Base-by-base conservation (phyloP, 2,329 filamentous ascomycete genomes). In the Neofusicoccum parvum region DNA sequence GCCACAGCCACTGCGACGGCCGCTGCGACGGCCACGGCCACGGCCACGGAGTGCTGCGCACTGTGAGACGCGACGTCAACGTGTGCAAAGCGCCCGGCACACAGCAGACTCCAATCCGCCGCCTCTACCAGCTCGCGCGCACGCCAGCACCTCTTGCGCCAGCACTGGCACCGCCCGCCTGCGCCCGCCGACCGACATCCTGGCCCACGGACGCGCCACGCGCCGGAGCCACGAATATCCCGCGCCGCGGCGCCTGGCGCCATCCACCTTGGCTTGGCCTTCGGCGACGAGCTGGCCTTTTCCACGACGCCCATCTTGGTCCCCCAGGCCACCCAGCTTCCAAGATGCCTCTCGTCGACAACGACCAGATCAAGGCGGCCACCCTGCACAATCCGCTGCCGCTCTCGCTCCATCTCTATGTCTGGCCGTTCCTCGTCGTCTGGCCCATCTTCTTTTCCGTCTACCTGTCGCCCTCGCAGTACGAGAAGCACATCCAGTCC, bases 401-500 rank as follows among this genome's bases (percentile, higher is more conserved):
- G 39, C 80, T 90, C 69, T 87, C 90, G 75, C 83, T 96, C 67
- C 94, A 97, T 79, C 83, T 92, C 71, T 99, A 99, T 77, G 81
- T 97, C 72, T 97, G 92, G 92, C 95, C 95, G 0, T 99, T 97
- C 75, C 83, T 90, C 67, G 88, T 97, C 71, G 83, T 94, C 73
- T 99, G 96, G 94, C 95, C 96, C 62, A 81, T 91, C 72, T 98
- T 98, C 80, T 87, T 97, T 70, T 88, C 91, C 77, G 88, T 94
- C 79, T 98, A 97, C 78, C 87, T 96, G 63, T 90, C 88, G 23
- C 84, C 88, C 68, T 90, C 92, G 63, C 88, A 92, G 70, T 99
- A 99, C 79, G 90, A 96, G 70, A 90, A 89, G 75, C 89, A 98
- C 82, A 96, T 99, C 69, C 88, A 91, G 72, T 94, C 90, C n/a